Conservation (phyloP, 2,329 filamentous ascomycete genomes). For the Xylaria sp. region DNA sequence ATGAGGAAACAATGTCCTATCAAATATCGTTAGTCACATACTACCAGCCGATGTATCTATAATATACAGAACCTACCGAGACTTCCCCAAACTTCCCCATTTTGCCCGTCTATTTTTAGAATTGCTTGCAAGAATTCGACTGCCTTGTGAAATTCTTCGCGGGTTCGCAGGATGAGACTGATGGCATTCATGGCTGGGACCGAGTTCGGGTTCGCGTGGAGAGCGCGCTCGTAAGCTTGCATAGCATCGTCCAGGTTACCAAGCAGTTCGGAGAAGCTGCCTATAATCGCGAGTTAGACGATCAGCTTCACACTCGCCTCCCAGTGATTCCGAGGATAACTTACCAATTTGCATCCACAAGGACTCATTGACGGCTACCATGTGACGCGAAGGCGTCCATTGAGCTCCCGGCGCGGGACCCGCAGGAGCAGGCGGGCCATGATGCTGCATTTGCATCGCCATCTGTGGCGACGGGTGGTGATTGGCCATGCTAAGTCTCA, state of each 20-base stretch:
- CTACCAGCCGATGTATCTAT: conserved; percentile 3
- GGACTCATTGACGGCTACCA: conserved; percentile 82
- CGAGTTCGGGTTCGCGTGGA: conserved; percentile 88
- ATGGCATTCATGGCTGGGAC: conserved; percentile 94
- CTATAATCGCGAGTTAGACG: conserved; percentile 59
- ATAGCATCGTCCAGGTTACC: conserved; percentile 90
- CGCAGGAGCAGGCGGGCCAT: conserved; percentile 71
- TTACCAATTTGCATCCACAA: conserved; percentile 95
- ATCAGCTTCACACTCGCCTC: conserved; percentile 33
- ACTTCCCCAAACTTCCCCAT: conserved; percentile 97
- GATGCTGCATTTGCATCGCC: conserved; percentile 75
- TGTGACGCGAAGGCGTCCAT: conserved; percentile 75
- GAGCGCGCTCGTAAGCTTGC: conserved; percentile 88
- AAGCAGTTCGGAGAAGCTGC: conserved; percentile 86
- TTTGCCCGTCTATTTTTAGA: conserved; percentile 85
- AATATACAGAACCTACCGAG: conserved; percentile 70
- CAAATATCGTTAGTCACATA: conserved; percentile 42
- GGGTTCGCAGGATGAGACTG: conserved; percentile 87
- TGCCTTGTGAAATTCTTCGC: conserved; percentile 93
- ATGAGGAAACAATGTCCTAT: conserved; percentile 97
- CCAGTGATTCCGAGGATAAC: conserved; percentile 45
- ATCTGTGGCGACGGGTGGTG: conserved; percentile 85
- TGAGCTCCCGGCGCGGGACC: conserved; percentile 66
- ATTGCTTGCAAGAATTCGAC: conserved; percentile 94
- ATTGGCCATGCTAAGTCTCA: conserved; percentile 69